Percentiles rank a stretch among this genome's conserved stretches.
phyloP scores from a whole-genome alignment of 805 yeast genomes.

The Candida yuanshanica region DNA sequence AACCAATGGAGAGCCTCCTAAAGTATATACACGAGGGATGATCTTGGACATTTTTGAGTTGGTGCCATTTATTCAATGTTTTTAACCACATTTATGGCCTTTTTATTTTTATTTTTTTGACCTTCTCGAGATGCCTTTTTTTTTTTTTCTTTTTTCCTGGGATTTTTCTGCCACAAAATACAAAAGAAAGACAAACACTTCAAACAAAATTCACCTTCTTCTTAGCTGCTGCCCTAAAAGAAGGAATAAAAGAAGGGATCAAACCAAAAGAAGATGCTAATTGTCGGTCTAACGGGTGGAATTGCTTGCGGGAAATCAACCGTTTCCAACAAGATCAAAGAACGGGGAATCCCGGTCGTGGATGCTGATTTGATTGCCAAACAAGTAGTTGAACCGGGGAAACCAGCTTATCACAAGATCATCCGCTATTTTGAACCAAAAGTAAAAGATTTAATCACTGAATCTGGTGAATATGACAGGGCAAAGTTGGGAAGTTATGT shows the following conservation, averaged over 20 bases:
- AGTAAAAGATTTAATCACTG: constrained; percentile 42
- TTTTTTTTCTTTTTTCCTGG: not conserved
- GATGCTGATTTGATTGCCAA: constrained; percentile 93
- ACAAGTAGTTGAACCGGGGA: constrained; percentile 79
- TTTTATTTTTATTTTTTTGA: too few species aligned
- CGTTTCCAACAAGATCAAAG: constrained; percentile 55
- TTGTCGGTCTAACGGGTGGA: constrained; percentile 96
- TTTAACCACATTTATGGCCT: too few species aligned
- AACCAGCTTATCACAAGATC: constrained; percentile 60
- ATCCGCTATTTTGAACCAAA: constrained; percentile 51
- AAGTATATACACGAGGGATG: constrained; percentile 32
- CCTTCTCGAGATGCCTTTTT: not conserved
- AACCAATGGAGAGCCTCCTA: constrained; percentile 42
- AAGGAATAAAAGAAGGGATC: not conserved
- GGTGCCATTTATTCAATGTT: too few species aligned
- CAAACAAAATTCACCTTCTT: too few species aligned
- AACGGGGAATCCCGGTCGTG: constrained; percentile 52
- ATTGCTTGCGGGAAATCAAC: constrained; percentile 97
- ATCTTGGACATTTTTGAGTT: not conserved
- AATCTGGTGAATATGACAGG: constrained; percentile 48
- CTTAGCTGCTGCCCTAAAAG: not conserved
- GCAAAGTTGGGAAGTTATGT: constrained; percentile 72
- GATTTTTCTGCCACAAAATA: not conserved
- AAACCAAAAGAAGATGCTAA: constrained; percentile 49
- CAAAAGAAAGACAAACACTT: too few species aligned